Evolutionary conservation across 306 rosid species (phyloP).

Genomic region (Elaeagnus macrophylla): DNA sequence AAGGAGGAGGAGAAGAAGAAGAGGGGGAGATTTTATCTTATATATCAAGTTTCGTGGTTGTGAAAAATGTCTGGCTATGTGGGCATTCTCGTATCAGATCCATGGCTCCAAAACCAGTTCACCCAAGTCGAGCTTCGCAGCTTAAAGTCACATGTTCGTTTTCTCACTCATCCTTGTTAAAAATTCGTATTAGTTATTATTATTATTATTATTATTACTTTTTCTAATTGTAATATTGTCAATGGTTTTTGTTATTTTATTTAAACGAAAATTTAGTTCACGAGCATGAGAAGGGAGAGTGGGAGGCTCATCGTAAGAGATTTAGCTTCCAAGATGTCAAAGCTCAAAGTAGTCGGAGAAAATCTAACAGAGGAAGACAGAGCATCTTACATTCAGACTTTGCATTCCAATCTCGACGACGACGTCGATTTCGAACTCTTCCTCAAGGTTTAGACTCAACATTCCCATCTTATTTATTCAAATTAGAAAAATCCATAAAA

Average conservation of each 20-base stretch:
- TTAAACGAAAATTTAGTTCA: constrained; percentile 36
- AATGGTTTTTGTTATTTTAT: constrained; percentile 4
- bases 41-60: not conserved
- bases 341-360: constrained; percentile 76
- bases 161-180: not conserved
- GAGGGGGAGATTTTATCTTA: not conserved
- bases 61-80: constrained; percentile 63
- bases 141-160: constrained; percentile 69
- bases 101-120: constrained; percentile 93
- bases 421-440: constrained; percentile 87
- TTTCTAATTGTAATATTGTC: not conserved
- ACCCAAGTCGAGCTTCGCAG: constrained; percentile 94
- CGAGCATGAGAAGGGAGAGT: constrained; percentile 81
- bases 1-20: constrained; percentile 3
- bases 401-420: constrained; percentile 54
- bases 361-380: constrained; percentile 81
- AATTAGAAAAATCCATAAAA: too few species aligned
- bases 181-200: not conserved
- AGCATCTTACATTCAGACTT: constrained; percentile 61
- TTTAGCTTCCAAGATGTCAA: constrained; percentile 81
- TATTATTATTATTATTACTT: not conserved
- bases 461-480: too few species aligned
- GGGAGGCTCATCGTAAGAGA: constrained; percentile 63
- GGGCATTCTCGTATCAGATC: constrained; percentile 98
- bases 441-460: constrained; percentile 47